These are phyloP conservation scores for Cyanodermella asteris DNA, from an alignment of 2,329 filamentous ascomycete genomes.

Conservation along the genomic window DNA sequence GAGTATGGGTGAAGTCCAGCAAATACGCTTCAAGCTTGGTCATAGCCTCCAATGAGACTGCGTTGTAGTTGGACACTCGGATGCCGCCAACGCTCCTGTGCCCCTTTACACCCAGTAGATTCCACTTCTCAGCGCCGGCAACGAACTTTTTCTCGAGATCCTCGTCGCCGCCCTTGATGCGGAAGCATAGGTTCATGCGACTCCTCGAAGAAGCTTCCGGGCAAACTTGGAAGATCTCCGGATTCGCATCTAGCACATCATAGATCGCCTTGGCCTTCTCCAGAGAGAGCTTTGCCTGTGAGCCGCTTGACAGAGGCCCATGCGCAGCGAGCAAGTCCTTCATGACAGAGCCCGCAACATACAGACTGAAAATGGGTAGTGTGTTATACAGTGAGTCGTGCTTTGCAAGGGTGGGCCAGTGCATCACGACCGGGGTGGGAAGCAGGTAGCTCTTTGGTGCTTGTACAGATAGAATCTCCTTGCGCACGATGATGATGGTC, in stretches of 20 bases:
- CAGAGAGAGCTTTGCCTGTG: slow-evolving; percentile 51
- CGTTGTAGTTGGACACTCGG: slow-evolving; percentile 75
- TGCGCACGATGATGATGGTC: slow-evolving; percentile 67
- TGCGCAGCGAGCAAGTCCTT: slow-evolving; percentile 46
- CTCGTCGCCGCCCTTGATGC: slow-evolving; percentile 38
- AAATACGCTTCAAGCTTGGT: slow-evolving; percentile 22
- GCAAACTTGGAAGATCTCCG: slow-evolving; percentile 55
- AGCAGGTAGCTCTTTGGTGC: slow-evolving; percentile 42
- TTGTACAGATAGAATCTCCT: slow-evolving; percentile 50
- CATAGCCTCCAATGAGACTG: slow-evolving; percentile 34
- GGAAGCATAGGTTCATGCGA: slow-evolving; percentile 90
- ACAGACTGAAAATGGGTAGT: slow-evolving; percentile 83
- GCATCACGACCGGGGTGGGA: slow-evolving; percentile 46
- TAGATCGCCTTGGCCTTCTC: slow-evolving; percentile 65
- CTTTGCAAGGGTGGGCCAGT: slow-evolving; percentile 69
- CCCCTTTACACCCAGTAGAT: slow-evolving; percentile 65
- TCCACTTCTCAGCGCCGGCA: slow-evolving; percentile 42
- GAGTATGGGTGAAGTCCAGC: slow-evolving; percentile 33
- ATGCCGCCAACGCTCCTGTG: slow-evolving; percentile 76
- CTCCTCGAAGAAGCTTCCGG: slow-evolving; percentile 56
- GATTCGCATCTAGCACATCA: slow-evolving; percentile 47
- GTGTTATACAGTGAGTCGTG: slow-evolving; percentile 96
- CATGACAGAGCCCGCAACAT: slow-evolving; percentile 74
- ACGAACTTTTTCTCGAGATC: slow-evolving; percentile 64
- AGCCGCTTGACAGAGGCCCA: slow-evolving; percentile 44